A percentile compares a stretch with the other conserved stretches of the same genome.
Conservation (phyloP, 257 asterid genomes). For the Penstemon davidsonii region DNA sequence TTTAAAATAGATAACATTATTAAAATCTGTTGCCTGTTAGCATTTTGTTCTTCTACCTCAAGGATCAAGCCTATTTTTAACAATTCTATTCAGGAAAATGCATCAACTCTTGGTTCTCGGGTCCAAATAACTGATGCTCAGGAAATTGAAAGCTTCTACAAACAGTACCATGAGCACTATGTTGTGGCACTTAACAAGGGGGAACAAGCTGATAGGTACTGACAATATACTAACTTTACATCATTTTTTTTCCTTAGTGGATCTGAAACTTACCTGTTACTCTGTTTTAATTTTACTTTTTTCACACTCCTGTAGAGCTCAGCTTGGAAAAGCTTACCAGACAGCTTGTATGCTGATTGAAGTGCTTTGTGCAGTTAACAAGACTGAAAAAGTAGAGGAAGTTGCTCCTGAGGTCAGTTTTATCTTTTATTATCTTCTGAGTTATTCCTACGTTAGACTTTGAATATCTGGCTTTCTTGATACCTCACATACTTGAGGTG, state of each 20-base stretch:
- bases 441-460: background rate
- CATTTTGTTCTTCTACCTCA: background rate
- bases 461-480: background rate
- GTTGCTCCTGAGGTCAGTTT: constrained; percentile 76
- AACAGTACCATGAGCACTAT: constrained; percentile 79
- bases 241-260: constrained; percentile 12
- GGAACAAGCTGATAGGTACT: constrained; percentile 80
- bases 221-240: constrained; percentile 18
- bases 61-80: constrained; percentile 11
- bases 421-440: background rate
- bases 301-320: constrained; percentile 52
- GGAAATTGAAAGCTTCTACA: constrained; percentile 84
- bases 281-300: too few species aligned
- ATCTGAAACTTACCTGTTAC: too few species aligned
- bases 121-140: constrained; percentile 77
- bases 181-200: constrained; percentile 77
- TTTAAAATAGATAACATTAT: background rate
- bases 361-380: constrained; percentile 83
- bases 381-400: constrained; percentile 78
- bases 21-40: constrained; percentile 1
- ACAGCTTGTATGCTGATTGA: constrained; percentile 86
- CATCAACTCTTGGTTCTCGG: constrained; percentile 67
- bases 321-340: constrained; percentile 86
- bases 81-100: constrained; percentile 55
- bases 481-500: constrained; percentile 17